Evolutionary conservation across 257 asterid species (phyloP).

Genomic region (Primulina tabacum): DNA sequence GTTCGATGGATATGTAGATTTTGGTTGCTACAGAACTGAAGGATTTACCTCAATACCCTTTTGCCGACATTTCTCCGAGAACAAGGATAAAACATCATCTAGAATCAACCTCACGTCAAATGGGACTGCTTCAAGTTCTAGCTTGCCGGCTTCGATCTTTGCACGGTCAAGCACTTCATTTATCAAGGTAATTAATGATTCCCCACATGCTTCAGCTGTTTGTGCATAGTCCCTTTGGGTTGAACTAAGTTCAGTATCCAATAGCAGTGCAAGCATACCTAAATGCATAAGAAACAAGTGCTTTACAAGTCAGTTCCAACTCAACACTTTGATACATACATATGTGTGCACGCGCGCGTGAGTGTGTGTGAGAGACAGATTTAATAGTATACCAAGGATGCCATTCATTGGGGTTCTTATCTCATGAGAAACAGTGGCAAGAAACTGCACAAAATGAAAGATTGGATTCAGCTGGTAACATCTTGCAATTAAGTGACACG

Average conservation of each 20-base stretch:
- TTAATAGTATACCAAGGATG: constrained; percentile 56
- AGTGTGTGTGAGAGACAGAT: background rate
- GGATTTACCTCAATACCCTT: constrained; percentile 78
- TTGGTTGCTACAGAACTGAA: background rate
- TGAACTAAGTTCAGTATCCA: constrained; percentile 75
- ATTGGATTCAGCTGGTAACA: constrained; percentile 22
- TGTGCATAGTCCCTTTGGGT: constrained; percentile 88
- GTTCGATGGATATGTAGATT: background rate
- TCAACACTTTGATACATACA: background rate
- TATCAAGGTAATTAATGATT: constrained; percentile 74
- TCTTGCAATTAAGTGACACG: background rate
- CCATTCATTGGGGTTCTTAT: constrained; percentile 98
- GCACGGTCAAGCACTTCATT: constrained; percentile 94
- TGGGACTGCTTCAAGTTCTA: constrained; percentile 83
- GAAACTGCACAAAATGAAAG: constrained; percentile 49
- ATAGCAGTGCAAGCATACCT: constrained; percentile 86
- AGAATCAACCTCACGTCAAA: constrained; percentile 68
- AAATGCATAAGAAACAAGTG: constrained; percentile 23
- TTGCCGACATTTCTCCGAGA: constrained; percentile 81
- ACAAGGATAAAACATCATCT: constrained; percentile 81
- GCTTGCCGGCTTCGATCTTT: constrained; percentile 83
- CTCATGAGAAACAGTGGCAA: constrained; percentile 97
- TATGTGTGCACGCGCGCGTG: too few species aligned
- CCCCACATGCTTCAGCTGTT: constrained; percentile 95
- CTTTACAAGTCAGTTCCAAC: background rate